These are phyloP conservation scores for Lactarius tabidus DNA, from an alignment of 768 basidiomycete species.

Conservation along the genomic window DNA sequence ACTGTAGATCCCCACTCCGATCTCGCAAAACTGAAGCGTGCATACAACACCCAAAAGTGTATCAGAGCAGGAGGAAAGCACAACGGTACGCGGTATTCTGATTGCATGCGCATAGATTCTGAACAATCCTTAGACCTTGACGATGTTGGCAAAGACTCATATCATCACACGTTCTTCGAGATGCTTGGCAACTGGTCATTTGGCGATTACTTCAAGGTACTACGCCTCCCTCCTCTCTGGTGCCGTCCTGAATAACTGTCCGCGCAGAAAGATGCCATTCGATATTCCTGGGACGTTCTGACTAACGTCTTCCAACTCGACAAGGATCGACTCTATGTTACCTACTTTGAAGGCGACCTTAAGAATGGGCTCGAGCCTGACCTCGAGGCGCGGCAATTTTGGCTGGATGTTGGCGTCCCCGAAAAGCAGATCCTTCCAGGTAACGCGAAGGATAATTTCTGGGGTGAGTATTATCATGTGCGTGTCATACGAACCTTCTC, in stretches of 20 bases:
- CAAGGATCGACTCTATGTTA: constrained; percentile 89
- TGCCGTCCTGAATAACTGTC: constrained; percentile 8
- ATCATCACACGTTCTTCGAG: constrained; percentile 98
- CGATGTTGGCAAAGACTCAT: constrained; percentile 98
- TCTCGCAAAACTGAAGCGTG: constrained; percentile 85
- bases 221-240: constrained; percentile 11
- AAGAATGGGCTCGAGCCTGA: constrained; percentile 83
- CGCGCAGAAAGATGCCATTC: constrained; percentile 83
- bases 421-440: constrained; percentile 92
- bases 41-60: constrained; percentile 96
- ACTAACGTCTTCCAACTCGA: constrained; percentile 86
- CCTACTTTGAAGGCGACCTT: constrained; percentile 96
- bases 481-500: constrained; percentile 6
- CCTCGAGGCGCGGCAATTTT: constrained; percentile 79
- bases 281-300: constrained; percentile 91
- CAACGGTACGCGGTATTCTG: constrained; percentile 57
- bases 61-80: constrained; percentile 99
- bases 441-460: constrained; percentile 97
- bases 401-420: constrained; percentile 83
- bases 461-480: constrained; percentile 60
- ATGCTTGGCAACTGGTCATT: constrained; percentile 99
- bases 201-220: constrained; percentile 98
- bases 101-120: constrained; percentile 8
- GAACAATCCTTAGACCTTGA: constrained; percentile 68
- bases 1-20: constrained; percentile 95